These are phyloP conservation scores for Quercus cerris DNA, from an alignment of 306 rosid species.

Conservation along the genomic window DNA sequence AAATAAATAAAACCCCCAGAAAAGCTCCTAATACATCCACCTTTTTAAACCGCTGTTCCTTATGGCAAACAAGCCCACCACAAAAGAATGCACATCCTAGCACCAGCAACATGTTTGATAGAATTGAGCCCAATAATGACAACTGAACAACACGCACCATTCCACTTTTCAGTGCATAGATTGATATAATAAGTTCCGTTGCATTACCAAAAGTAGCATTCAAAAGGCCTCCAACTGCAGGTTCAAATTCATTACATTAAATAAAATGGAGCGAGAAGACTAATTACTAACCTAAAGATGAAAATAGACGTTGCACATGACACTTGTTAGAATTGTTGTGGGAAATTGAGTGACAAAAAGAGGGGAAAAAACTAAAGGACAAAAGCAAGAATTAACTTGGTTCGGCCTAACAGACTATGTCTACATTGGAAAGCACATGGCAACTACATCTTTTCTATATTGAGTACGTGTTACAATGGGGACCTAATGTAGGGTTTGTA, in stretches of 20 bases:
- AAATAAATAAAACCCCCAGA: neutral
- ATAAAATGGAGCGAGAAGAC: constrained; percentile 12
- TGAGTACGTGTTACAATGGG: no score
- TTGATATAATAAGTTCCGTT: constrained; percentile 79
- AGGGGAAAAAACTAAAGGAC: no score
- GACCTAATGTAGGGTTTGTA: no score
- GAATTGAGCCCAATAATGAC: constrained; percentile 80
- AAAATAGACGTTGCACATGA: no score
- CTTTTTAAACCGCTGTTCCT: constrained; percentile 80
- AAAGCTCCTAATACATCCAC: constrained; percentile 28
- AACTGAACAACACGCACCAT: constrained; percentile 82
- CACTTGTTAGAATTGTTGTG: no score
- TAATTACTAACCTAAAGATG: neutral
- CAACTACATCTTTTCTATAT: no score
- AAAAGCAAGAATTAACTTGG: no score
- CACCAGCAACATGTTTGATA: constrained; percentile 87
- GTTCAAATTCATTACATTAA: constrained; percentile 23
- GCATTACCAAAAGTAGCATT: constrained; percentile 95
- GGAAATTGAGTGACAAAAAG: no score
- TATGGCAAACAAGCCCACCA: constrained; percentile 63
- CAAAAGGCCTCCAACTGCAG: constrained; percentile 84
- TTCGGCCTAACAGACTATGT: no score
- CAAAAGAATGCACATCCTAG: constrained; percentile 88
- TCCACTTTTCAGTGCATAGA: constrained; percentile 75
- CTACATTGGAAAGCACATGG: no score